Evolutionary conservation across 1,284 basidiomycete genomes (phyloP).

Genomic region (Boletellus deceptivus): DNA sequence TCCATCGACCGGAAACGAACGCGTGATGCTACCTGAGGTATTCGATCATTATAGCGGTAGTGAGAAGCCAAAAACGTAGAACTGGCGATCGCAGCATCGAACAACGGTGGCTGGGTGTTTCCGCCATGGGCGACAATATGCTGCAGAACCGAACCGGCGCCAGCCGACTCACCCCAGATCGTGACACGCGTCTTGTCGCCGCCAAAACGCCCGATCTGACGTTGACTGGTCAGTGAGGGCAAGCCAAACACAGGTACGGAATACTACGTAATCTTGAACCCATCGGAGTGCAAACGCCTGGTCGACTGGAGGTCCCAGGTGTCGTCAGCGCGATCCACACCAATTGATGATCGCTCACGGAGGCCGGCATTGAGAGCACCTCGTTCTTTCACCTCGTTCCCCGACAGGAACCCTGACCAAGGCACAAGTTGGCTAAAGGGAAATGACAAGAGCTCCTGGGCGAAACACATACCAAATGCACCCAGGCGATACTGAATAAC

Average conservation of each 20-base stretch:
- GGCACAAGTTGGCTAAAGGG: background rate
- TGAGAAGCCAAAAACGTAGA: slow-evolving; percentile 27
- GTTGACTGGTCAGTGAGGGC: background rate
- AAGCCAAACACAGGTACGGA: background rate
- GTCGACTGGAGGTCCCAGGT: slow-evolving; percentile 20
- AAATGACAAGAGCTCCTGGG: background rate
- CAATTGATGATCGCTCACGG: slow-evolving; percentile 16
- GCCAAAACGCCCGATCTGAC: slow-evolving; percentile 28
- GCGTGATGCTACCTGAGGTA: slow-evolving; percentile 14
- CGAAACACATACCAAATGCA: slow-evolving; percentile 3
- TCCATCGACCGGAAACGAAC: background rate
- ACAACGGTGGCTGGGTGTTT: slow-evolving; percentile 19
- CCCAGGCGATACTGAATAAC: slow-evolving; percentile 44
- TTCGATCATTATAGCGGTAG: slow-evolving; percentile 27
- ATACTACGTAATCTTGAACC: slow-evolving; percentile 29
- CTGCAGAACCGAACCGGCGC: slow-evolving; percentile 20
- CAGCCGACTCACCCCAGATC: slow-evolving; percentile 30
- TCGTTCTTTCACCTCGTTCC: slow-evolving; percentile 23
- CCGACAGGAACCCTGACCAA: slow-evolving; percentile 29
- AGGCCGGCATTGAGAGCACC: slow-evolving; percentile 34
- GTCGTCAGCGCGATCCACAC: background rate
- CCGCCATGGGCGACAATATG: slow-evolving; percentile 20
- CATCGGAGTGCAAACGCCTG: slow-evolving; percentile 32
- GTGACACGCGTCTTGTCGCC: slow-evolving; percentile 29
- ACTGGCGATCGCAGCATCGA: slow-evolving; percentile 26